A percentile compares a stretch with the other conserved stretches of the same genome.
Evolutionary conservation across 495 filamentous ascomycete genomes (phyloP).

Genomic region (Aspergillus sclerotioniger): DNA sequence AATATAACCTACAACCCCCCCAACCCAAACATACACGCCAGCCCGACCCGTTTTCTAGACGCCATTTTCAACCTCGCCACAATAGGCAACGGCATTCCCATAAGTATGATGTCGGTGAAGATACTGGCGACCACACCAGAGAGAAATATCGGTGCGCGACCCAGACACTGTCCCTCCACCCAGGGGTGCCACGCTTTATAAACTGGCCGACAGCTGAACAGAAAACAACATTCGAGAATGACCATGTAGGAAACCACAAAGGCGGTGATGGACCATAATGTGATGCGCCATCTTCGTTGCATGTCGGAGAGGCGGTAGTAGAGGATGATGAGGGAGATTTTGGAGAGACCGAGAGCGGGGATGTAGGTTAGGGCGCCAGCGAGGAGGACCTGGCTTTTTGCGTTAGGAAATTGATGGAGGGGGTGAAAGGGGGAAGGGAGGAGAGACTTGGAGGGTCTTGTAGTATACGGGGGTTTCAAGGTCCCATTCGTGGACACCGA

Average conservation of each 20-base stretch:
- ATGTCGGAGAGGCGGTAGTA: constrained; percentile 6
- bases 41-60: not conserved
- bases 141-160: not conserved
- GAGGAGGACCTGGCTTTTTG: not conserved
- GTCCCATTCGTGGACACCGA: not conserved
- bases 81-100: not conserved
- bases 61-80: not conserved
- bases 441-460: not conserved
- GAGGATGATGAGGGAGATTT: constrained; percentile 3
- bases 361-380: constrained; percentile 3
- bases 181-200: not conserved
- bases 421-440: not conserved
- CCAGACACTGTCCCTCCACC: not conserved
- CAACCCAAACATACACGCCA: constrained; percentile 4
- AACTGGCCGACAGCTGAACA: not conserved
- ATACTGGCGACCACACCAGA: not conserved
- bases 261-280: not conserved
- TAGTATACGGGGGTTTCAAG: not conserved
- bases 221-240: not conserved
- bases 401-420: not conserved
- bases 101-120: not conserved
- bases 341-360: constrained; percentile 5
- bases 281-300: not conserved
- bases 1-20: not conserved
- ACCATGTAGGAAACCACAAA: not conserved